Conservation (phyloP, 306 rosid genomes). For the Cucurbita maxima region DNA sequence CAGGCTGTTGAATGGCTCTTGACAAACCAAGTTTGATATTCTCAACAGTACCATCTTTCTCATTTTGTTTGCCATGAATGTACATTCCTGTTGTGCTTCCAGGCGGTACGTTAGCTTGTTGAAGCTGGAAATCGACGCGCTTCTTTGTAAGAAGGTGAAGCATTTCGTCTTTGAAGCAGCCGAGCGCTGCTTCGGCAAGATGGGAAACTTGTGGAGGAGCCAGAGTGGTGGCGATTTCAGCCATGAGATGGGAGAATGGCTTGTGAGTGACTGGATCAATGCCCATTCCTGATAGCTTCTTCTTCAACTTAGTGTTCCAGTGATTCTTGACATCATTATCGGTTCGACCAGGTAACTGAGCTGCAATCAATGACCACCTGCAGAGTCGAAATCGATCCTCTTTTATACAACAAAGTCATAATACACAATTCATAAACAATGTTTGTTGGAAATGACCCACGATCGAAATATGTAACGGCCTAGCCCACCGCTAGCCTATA, state of each 20-base stretch:
- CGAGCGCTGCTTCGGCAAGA: conserved; percentile 76
- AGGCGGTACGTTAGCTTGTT: conserved; percentile 20
- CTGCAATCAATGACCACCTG: conserved; percentile 85
- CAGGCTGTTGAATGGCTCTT: conserved; percentile 58
- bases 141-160: conserved; percentile 65
- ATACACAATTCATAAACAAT: background rate
- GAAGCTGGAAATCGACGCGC: conserved; percentile 54
- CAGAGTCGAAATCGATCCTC: background rate
- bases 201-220: conserved; percentile 72
- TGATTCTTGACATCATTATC: conserved; percentile 76
- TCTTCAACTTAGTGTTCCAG: conserved; percentile 70
- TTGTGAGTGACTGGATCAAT: conserved; percentile 79
- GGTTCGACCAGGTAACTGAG: conserved; percentile 62
- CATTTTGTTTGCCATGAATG: conserved; percentile 34
- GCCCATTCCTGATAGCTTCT: conserved; percentile 66
- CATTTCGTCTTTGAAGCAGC: conserved; percentile 81
- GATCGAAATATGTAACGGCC: too few species aligned
- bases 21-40: conserved; percentile 66
- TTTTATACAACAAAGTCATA: background rate
- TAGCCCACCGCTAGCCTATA: too few species aligned
- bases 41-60: conserved; percentile 31
- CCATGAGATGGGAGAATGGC: conserved; percentile 72
- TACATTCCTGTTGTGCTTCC: conserved; percentile 26
- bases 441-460: background rate
- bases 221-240: conserved; percentile 76